phyloP scores from a whole-genome alignment of 768 basidiomycete species.

The Naganishia randhawae region DNA sequence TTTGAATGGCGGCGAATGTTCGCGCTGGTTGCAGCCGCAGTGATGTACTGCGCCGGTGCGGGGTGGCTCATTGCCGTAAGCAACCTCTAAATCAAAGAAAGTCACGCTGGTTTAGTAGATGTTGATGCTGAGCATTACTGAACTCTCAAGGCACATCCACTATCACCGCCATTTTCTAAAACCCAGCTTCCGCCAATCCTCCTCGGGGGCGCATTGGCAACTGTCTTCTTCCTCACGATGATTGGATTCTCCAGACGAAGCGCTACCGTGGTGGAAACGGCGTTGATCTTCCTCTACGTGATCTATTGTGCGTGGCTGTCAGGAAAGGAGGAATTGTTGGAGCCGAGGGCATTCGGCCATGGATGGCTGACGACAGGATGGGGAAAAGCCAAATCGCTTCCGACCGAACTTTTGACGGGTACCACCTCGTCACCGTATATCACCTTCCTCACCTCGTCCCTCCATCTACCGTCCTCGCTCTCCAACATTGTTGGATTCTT shows the following conservation, averaged over 20 bases:
- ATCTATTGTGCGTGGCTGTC: slow-evolving; percentile 55
- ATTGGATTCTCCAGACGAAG: slow-evolving; percentile 84
- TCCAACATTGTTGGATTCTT: slow-evolving; percentile 19
- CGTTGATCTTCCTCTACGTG: slow-evolving; percentile 78
- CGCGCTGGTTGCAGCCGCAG: slow-evolving; percentile 40
- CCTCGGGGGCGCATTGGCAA: slow-evolving; percentile 79
- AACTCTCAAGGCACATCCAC: slow-evolving; percentile 27
- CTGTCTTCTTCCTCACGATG: slow-evolving; percentile 81
- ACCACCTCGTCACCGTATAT: background rate
- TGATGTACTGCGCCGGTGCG: slow-evolving; percentile 43
- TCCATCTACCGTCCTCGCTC: slow-evolving; percentile 11
- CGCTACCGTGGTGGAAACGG: slow-evolving; percentile 89
- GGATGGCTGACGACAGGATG: slow-evolving; percentile 41
- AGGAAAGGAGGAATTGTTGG: slow-evolving; percentile 44
- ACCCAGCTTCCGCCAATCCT: slow-evolving; percentile 84
- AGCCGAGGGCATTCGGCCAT: slow-evolving; percentile 43
- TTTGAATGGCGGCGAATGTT: slow-evolving; percentile 49
- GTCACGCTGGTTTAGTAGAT: background rate
- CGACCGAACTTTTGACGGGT: slow-evolving; percentile 11
- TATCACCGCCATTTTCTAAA: slow-evolving; percentile 72
- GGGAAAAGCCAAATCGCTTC: slow-evolving; percentile 25
- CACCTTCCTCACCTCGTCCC: background rate
- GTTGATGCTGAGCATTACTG: background rate
- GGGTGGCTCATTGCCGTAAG: slow-evolving; percentile 44
- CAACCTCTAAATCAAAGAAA: background rate